Base-by-base conservation (phyloP, 1,284 basidiomycete species). In the Ganoderma meredithae region DNA sequence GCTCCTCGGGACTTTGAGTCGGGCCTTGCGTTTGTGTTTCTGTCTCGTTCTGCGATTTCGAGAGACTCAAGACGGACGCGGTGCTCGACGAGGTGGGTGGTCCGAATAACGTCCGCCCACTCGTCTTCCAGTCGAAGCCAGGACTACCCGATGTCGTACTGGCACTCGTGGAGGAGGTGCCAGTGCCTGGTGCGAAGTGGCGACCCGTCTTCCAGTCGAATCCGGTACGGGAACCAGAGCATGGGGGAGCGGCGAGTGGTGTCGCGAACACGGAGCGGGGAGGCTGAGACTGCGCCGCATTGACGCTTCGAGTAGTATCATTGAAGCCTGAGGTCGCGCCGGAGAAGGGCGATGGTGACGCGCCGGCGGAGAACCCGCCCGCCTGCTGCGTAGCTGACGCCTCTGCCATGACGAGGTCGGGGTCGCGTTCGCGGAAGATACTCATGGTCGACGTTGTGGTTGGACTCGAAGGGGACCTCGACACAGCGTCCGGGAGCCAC, bases 401-500 rank as follows among this genome's bases (percentile, higher is more conserved):
- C 52, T 55, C 52, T 33, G 13, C 52, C 52, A 55, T 31, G 27
- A 33, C 27, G 31, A 55, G 52, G 13, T 55, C 52, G 17, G 52
- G 52, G 31, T 31, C 15, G 27, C 52, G 52, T 33, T 55, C 52
- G 52, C 52, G 12, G 52, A 31, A 55, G 52, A 33, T 7, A 19
- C 31, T 55, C 52, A 55, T 55, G 52, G 52, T 19, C 27, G 52
- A 49, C 47, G 47, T 49, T 49, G 25, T 49, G 47, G 22, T 12
- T 22, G n/a, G 47, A 49, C 0, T 36, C 7, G 47, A 25, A 49
- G 19, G 47, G 12, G 12, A 25, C 43, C 17, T 44, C 1, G 44
- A 22, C 3, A 36, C 36, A 6, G 2, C 81, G 81, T 0, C 87
- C 87, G 65, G 78, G n/a, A n/a, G n/a, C n/a, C n/a, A n/a, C n/a